These are phyloP conservation scores for Colletotrichum graminicola DNA, from an alignment of 2,329 filamentous ascomycete genomes.

Conservation along the genomic window DNA sequence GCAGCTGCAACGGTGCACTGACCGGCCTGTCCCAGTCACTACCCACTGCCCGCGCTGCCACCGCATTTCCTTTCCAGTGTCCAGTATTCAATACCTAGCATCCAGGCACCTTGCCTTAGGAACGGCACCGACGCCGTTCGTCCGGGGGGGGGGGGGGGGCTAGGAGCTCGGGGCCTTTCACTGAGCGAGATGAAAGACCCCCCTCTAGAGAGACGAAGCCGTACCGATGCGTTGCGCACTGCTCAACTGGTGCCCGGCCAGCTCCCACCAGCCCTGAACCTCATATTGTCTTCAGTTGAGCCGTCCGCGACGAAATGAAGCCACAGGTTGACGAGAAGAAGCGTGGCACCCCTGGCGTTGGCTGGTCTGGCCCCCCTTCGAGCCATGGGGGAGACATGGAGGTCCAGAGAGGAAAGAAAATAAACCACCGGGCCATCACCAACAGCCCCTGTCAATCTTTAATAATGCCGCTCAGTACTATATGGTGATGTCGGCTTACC, in stretches of 20 bases:
- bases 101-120: constrained; percentile 4
- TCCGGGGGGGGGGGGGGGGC: no score
- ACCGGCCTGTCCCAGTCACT: constrained; percentile 4
- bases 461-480: constrained; percentile 24
- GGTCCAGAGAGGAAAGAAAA: neutral
- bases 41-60: constrained; percentile 2
- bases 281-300: constrained; percentile 21
- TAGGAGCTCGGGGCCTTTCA: constrained; percentile 8
- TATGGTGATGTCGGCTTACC: constrained; percentile 3
- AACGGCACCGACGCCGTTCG: constrained; percentile 8
- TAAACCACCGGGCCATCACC: neutral
- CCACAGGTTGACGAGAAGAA: neutral
- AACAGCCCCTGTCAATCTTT: constrained; percentile 6
- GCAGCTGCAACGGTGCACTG: constrained; percentile 5
- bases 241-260: constrained; percentile 5
- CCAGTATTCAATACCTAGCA: neutral
- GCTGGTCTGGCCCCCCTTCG: constrained; percentile 5
- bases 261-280: constrained; percentile 1
- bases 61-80: constrained; percentile 15
- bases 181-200: constrained; percentile 16
- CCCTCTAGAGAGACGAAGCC: neutral
- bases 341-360: neutral
- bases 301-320: constrained; percentile 22
- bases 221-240: constrained; percentile 1
- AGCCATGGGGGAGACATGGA: neutral